phyloP scores from a whole-genome alignment of 805 yeast species.

The Yarrowia sp. region DNA sequence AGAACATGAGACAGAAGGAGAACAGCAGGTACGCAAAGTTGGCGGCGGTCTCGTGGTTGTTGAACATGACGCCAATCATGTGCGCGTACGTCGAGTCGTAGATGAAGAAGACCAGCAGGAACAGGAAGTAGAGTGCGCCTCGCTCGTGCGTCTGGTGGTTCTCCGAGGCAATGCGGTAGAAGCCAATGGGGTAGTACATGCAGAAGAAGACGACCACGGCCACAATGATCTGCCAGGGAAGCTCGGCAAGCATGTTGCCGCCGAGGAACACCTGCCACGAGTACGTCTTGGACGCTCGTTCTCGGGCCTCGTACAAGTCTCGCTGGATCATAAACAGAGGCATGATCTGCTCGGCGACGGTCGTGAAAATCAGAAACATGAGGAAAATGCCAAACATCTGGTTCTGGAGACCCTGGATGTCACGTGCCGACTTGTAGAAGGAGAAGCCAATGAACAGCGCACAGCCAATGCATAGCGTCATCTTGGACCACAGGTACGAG shows the following conservation, averaged over 20 bases:
- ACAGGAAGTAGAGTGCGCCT: conserved; percentile 41
- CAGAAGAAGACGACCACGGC: conserved; percentile 64
- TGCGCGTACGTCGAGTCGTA: conserved; percentile 40
- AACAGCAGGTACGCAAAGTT: conserved; percentile 53
- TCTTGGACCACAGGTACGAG: conserved; percentile 56
- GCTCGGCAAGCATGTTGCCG: conserved; percentile 63
- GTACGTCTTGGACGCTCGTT: conserved; percentile 68
- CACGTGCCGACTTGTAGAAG: conserved; percentile 60
- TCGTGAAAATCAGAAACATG: conserved; percentile 55
- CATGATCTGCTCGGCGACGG: conserved; percentile 60
- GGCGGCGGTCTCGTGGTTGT: conserved; percentile 51
- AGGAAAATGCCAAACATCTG: conserved; percentile 77
- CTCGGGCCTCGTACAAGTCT: conserved; percentile 68
- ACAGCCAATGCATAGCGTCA: conserved; percentile 51
- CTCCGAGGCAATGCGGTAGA: conserved; percentile 57
- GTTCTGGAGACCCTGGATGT: conserved; percentile 72
- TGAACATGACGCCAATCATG: conserved; percentile 45
- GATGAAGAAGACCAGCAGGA: conserved; percentile 48
- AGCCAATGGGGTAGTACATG: conserved; percentile 69
- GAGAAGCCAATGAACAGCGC: conserved; percentile 67
- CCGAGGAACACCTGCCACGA: conserved; percentile 62
- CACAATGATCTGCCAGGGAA: conserved; percentile 60
- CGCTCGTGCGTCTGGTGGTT: conserved; percentile 47
- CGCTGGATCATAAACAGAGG: conserved; percentile 61
- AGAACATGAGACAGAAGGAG: conserved; percentile 56